Conservation (phyloP, 306 rosid genomes). For the Betula pendula region DNA sequence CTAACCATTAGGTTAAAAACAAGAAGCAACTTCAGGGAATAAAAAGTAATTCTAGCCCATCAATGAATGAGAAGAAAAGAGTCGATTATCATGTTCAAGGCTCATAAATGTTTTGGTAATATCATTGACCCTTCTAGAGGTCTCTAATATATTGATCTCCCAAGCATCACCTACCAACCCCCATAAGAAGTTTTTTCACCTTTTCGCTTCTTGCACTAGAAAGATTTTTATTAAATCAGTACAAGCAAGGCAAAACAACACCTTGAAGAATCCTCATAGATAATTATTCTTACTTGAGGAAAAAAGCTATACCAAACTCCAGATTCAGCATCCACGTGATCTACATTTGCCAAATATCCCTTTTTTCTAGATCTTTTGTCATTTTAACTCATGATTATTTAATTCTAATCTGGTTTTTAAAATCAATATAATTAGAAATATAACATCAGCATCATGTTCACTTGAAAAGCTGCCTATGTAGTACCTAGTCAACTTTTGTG, state of each 20-base stretch:
- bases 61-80: slow-evolving; percentile 3
- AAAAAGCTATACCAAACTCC: neutral
- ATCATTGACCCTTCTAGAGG: neutral
- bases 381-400: neutral
- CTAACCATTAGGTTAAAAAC: slow-evolving; percentile 13
- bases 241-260: neutral
- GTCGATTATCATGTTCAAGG: slow-evolving; percentile 7
- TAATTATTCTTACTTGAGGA: neutral
- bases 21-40: slow-evolving; percentile 15
- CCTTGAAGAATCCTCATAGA: neutral
- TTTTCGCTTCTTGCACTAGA: neutral
- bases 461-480: neutral
- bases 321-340: neutral
- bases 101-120: neutral
- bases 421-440: neutral
- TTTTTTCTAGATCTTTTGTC: neutral
- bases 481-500: neutral
- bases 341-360: neutral
- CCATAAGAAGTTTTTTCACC: neutral
- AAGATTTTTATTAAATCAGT: neutral
- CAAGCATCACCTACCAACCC: slow-evolving; percentile 17
- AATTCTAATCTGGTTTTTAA: neutral
- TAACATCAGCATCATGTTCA: neutral
- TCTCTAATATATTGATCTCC: neutral
- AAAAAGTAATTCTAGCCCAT: slow-evolving; percentile 5